Percentiles rank a stretch among this genome's conserved stretches.
phyloP scores from a whole-genome alignment of 306 rosid genomes.

The Prunus persica region Prunus_persica_NCBIv2 NC_034016.1:12662501-12663000 shows the following conservation, averaged over 20 bases:
- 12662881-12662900: conserved; percentile 8
- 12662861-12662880: too few relatives aligned
- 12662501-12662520: neutral
- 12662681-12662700: neutral
- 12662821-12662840: conserved; percentile 10
- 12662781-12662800: conserved; percentile 22
- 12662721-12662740: conserved; percentile 27
- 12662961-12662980: conserved; percentile 62
- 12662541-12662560: neutral
- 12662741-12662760: conserved; percentile 15
- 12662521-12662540: neutral
- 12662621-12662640: conserved; percentile 8
- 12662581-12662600: neutral
- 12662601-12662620: neutral
- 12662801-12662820: conserved; percentile 28
- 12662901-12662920: conserved; percentile 13
- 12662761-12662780: neutral
- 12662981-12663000: conserved; percentile 69
- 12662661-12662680: neutral
- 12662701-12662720: neutral
- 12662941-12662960: conserved; percentile 39
- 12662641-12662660: neutral
- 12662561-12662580: neutral
- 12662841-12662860: conserved; percentile 8
- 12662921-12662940: conserved; percentile 1